These are phyloP conservation scores for Singerocomus inundabilis DNA, from an alignment of 1,284 basidiomycete species.

Conservation along the genomic window DNA sequence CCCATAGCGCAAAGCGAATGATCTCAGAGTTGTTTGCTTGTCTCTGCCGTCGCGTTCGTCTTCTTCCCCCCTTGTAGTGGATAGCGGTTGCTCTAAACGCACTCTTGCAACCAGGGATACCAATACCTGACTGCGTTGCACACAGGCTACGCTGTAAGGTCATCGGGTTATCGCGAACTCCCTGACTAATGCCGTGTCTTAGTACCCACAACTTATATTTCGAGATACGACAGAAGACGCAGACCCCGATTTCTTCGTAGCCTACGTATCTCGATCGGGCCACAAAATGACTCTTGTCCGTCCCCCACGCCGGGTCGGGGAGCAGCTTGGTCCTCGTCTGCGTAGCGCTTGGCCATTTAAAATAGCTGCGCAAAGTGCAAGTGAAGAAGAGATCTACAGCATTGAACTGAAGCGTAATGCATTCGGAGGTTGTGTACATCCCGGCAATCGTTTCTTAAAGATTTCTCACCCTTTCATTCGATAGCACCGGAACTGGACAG, in stretches of 20 bases:
- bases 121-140: conserved; percentile 61
- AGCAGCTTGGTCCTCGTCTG: conserved; percentile 46
- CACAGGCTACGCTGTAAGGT: conserved; percentile 49
- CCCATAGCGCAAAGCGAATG: conserved; percentile 41
- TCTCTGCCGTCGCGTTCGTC: conserved; percentile 40
- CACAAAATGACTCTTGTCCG: conserved; percentile 57
- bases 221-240: conserved; percentile 46
- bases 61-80: not conserved
- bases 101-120: conserved; percentile 39
- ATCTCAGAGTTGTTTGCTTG: conserved; percentile 41
- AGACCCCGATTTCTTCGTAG: conserved; percentile 57
- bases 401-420: conserved; percentile 45
- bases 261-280: conserved; percentile 56
- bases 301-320: conserved; percentile 51
- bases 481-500: conserved; percentile 40
- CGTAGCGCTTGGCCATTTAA: conserved; percentile 48
- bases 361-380: conserved; percentile 46
- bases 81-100: conserved; percentile 12
- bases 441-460: conserved; percentile 20
- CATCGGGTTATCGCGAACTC: not conserved
- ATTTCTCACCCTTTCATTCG: conserved; percentile 12
- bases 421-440: conserved; percentile 38
- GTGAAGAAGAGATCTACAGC: conserved; percentile 49
- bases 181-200: conserved; percentile 7
- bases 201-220: conserved; percentile 64